A percentile compares a stretch with the other conserved stretches of the same genome.
Evolutionary conservation across 139 green algal species (phyloP).

Genomic region (Chlorella vulgaris): DNA sequence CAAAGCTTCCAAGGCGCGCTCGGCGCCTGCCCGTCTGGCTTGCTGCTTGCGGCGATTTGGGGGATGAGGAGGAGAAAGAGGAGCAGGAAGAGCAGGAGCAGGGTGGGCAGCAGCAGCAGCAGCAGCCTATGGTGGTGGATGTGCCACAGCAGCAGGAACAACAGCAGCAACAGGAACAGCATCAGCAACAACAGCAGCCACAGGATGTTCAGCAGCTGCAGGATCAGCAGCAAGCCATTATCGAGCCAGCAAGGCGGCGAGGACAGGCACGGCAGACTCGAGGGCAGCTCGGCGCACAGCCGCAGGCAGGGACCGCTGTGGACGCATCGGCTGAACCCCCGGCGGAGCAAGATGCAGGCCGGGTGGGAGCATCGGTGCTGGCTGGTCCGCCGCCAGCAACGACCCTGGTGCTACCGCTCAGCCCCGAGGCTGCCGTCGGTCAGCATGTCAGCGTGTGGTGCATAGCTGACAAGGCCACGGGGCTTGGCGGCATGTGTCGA

Average conservation of each 20-base stretch:
- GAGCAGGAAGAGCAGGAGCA: not conserved
- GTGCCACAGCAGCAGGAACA: not conserved
- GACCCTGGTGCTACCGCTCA: not conserved
- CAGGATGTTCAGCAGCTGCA: not conserved
- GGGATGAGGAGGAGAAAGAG: not conserved
- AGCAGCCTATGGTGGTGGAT: not conserved
- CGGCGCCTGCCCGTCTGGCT: not conserved
- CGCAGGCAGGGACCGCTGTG: not conserved
- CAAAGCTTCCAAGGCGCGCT: not conserved
- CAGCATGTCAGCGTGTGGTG: slow-evolving; percentile 8
- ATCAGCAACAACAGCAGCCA: not conserved
- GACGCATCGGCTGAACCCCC: not conserved
- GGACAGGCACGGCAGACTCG: not conserved
- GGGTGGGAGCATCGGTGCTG: not conserved
- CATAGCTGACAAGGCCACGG: not conserved
- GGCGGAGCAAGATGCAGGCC: not conserved
- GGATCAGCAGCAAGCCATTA: not conserved
- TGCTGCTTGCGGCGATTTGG: not conserved
- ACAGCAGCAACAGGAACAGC: not conserved
- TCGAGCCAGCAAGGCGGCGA: not conserved
- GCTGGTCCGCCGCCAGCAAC: not conserved
- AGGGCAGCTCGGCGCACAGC: not conserved
- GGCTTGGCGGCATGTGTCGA: not conserved
- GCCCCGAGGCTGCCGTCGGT: not conserved
- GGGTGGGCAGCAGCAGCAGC: slow-evolving; percentile 1